Conservation (phyloP, 305 asterid species). For the Ilex paraguariensis region DNA sequence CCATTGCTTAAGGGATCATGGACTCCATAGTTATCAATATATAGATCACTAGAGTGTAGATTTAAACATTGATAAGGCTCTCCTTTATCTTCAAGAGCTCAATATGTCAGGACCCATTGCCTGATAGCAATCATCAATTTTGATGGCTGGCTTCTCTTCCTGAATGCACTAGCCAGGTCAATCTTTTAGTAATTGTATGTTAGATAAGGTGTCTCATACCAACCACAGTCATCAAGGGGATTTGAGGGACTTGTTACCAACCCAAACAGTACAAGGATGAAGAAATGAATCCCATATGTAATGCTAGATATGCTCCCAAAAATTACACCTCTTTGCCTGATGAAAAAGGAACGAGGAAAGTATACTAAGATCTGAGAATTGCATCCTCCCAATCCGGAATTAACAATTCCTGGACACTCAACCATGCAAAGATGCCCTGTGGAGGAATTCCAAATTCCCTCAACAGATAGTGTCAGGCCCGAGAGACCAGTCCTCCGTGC, state of each 20-base stretch:
- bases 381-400: conserved; percentile 10
- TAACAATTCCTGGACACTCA: conserved; percentile 11
- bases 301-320: conserved; percentile 17
- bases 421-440: conserved; percentile 20
- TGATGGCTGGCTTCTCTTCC: background rate
- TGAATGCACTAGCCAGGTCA: conserved; percentile 9
- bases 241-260: background rate
- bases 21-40: conserved; percentile 5
- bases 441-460: conserved; percentile 24
- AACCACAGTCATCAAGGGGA: background rate
- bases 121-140: background rate
- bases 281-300: background rate
- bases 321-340: conserved; percentile 14
- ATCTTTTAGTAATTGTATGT: conserved; percentile 14
- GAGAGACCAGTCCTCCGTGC: conserved; percentile 13
- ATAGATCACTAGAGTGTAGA: conserved; percentile 5
- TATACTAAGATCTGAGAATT: conserved; percentile 13
- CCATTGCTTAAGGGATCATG: background rate
- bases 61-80: background rate
- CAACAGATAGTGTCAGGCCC: conserved; percentile 11
- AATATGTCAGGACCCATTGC: conserved; percentile 3
- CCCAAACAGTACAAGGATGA: conserved; percentile 7
- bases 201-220: conserved; percentile 3
- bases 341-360: conserved; percentile 17
- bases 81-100: background rate